Base-by-base conservation (phyloP, 192 early-diverging fungal genomes). In the Rhizoclosmatium sp. region DNA sequence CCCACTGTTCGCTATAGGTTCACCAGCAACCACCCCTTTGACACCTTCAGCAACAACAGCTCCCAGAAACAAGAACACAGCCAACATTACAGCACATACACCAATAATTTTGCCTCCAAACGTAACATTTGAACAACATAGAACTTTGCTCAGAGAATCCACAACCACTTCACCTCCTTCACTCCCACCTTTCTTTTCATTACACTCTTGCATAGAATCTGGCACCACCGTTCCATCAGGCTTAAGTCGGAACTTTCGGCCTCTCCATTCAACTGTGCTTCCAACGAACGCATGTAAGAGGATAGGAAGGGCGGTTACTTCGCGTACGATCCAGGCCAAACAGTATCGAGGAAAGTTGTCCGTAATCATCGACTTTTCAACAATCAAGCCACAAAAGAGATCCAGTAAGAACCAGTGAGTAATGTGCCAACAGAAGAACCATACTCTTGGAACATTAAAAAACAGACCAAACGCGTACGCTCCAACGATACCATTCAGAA, bases 251-350 rank as follows among this genome's bases (percentile, higher is more conserved):
- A 76, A 86, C 2, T 19, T 76, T 80, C 54, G 89, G 40, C 95
- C 95, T 16, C 97, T 91, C 97, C 97, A 99, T 44, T 92, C 89
- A 4, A 99, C 94, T 4, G 89, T 91, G 62, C 91, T 90, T 12
- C 96, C 97, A 3, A 84, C 81, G 71, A 96, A 92, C 3, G 96
- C 95, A 76, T 90, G 94, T 0, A 91, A 23, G 82, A 92, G 97
- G 3, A 97, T 84, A 16, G 97, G 97, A 23, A 99, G 81, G 7
- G 96, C 94, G 3, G 89, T 83, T 2, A 92, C 51, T 82, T 99
- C 97, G 59, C 97, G 90, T 51, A 92, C 82, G 4, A 91, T 51
- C 97, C 97, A 99, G 59, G 93, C 92, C 44, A 88, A 80, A 67
- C 91, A 79, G 78, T 95, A 91, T 62, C 77, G 83, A 65, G 82